These are phyloP conservation scores for Hysterium pulicare DNA, from an alignment of 2,329 filamentous ascomycete genomes.

Conservation along the genomic window DNA sequence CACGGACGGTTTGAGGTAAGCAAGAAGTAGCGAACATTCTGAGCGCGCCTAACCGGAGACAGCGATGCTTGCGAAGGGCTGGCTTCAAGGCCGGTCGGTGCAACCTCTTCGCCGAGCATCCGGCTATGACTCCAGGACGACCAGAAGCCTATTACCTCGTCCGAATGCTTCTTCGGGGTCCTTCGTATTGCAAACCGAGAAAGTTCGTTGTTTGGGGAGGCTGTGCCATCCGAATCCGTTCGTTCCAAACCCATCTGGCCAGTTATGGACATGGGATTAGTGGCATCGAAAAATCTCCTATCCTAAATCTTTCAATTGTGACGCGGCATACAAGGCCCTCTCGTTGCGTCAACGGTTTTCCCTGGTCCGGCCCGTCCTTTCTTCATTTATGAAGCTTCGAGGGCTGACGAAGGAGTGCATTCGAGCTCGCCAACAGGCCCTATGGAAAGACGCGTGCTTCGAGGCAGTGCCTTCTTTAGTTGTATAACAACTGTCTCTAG, in stretches of 20 bases:
- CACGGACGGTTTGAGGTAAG: not conserved
- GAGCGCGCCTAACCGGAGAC: not conserved
- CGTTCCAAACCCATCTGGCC: not conserved
- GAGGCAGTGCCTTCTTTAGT: slow-evolving; percentile 1
- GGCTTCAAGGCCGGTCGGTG: not conserved
- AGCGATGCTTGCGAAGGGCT: not conserved
- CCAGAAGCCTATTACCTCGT: not conserved
- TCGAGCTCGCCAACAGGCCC: not conserved
- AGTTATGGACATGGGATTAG: slow-evolving; percentile 1
- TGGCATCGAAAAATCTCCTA: not conserved
- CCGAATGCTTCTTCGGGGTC: not conserved
- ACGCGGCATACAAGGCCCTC: slow-evolving; percentile 1
- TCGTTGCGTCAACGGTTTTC: slow-evolving; percentile 1
- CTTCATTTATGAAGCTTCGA: not conserved
- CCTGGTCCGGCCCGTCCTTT: not conserved
- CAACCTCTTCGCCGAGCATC: not conserved
- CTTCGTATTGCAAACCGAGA: not conserved
- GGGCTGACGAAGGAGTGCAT: not conserved
- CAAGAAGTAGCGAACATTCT: not conserved
- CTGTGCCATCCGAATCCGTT: not conserved
- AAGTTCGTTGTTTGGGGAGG: not conserved
- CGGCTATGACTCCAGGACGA: not conserved
- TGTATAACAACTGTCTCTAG: not conserved
- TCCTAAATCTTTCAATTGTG: not conserved
- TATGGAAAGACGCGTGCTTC: slow-evolving; percentile 3